A percentile compares a stretch with the other conserved stretches of the same genome.
Evolutionary conservation across 2,329 filamentous ascomycete species (phyloP).

Genomic region (Alternaria sp.): DNA sequence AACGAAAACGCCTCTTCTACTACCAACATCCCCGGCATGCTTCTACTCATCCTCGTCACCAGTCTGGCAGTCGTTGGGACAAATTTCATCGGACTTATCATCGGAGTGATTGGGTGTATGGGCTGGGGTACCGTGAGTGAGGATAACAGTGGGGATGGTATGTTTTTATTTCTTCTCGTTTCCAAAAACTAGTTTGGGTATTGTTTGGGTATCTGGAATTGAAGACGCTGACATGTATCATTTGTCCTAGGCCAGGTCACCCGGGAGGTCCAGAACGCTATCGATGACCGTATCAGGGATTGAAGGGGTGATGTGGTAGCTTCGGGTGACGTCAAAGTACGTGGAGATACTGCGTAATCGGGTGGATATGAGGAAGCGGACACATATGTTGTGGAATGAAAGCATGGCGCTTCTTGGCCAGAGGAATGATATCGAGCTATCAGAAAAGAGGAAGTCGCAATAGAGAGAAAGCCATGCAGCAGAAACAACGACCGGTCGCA

Average conservation of each 20-base stretch:
- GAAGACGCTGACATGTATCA: background rate
- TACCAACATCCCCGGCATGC: background rate
- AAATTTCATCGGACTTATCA: background rate
- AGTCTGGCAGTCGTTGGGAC: background rate
- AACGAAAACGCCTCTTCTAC: background rate
- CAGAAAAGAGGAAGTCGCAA: background rate
- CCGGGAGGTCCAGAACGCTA: background rate
- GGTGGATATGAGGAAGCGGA: background rate
- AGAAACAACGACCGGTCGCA: background rate
- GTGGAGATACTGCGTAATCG: background rate
- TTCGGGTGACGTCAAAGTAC: background rate
- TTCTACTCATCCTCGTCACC: background rate
- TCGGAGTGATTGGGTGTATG: background rate
- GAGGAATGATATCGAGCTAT: background rate
- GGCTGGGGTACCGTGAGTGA: background rate
- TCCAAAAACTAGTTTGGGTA: background rate
- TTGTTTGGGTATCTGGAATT: fast-evolving
- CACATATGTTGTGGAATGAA: background rate
- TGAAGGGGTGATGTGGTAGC: background rate
- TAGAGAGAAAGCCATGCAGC: background rate
- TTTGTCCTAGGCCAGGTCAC: background rate
- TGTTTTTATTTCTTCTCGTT: background rate
- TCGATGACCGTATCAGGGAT: background rate
- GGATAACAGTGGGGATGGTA: background rate
- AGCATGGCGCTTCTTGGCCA: background rate